Conservation (phyloP, 495 filamentous ascomycete genomes). For the Lasiosphaeria hispida region DNA sequence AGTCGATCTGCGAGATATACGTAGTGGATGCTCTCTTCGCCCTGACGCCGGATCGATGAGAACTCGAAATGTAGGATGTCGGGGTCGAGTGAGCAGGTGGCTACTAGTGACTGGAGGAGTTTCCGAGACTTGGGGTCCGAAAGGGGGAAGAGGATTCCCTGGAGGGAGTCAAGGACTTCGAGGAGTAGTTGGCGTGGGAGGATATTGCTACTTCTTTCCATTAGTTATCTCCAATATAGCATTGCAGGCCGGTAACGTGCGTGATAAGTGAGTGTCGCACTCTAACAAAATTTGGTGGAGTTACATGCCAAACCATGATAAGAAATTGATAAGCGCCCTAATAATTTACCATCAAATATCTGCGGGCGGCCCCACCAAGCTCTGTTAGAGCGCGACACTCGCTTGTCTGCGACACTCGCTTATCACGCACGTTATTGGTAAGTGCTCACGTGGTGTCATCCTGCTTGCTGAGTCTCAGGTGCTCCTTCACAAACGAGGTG, state of each 20-base stretch:
- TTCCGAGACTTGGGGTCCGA: constrained; percentile 30
- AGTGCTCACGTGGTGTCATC: constrained; percentile 13
- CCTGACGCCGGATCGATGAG: constrained; percentile 23
- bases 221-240: constrained; percentile 6
- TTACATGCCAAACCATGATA: no score
- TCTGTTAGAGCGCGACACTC: no score
- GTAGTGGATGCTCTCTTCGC: constrained; percentile 33
- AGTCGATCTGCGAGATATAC: constrained; percentile 33
- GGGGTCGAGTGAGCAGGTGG: constrained; percentile 27
- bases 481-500: constrained; percentile 35
- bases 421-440: no score
- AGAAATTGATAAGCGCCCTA: no score
- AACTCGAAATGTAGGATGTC: constrained; percentile 34
- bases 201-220: no score
- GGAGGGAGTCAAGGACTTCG: constrained; percentile 34
- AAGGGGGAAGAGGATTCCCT: constrained; percentile 40
- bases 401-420: no score
- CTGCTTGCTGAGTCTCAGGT: constrained; percentile 28
- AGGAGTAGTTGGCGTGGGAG: constrained; percentile 34
- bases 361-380: no score
- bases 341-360: no score
- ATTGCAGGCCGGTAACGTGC: background rate
- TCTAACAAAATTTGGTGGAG: no score
- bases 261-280: no score
- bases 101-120: constrained; percentile 28